These are phyloP conservation scores for Borovskyia barvae DNA, from an alignment of 208 protist genomes.

Conservation along the genomic window DNA sequence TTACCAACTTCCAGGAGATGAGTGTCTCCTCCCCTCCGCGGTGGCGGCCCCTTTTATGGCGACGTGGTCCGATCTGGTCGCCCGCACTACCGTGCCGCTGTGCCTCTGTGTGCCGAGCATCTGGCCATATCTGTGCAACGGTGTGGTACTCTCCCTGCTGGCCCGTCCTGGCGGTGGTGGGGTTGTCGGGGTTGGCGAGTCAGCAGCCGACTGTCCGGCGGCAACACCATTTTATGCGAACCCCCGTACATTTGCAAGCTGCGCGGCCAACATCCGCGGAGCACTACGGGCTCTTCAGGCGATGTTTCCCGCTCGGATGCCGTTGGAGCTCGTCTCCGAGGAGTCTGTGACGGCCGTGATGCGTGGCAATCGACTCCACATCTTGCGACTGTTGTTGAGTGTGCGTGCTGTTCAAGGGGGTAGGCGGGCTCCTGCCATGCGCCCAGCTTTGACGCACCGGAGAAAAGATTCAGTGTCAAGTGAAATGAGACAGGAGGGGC, in stretches of 20 bases:
- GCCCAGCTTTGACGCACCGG: too few species aligned
- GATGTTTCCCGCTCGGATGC: neutral
- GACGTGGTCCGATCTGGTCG: conserved; percentile 17
- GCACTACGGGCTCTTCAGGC: conserved; percentile 34
- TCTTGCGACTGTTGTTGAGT: conserved; percentile 41
- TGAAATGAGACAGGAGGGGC: too few species aligned
- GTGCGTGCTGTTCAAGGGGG: too few species aligned
- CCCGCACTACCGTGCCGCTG: conserved; percentile 19
- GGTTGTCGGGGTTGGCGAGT: neutral
- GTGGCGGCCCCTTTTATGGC: conserved; percentile 56
- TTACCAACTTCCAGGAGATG: conserved; percentile 59
- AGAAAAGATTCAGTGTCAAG: too few species aligned
- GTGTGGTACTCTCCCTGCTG: conserved; percentile 49
- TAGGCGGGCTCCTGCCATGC: too few species aligned
- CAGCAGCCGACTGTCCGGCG: neutral
- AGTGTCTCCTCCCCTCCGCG: conserved; percentile 49
- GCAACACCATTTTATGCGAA: conserved; percentile 32
- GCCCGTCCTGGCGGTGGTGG: conserved; percentile 32
- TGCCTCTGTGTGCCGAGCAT: conserved; percentile 66
- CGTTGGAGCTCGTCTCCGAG: conserved; percentile 5
- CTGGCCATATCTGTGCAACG: conserved; percentile 80
- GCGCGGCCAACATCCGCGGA: conserved; percentile 47
- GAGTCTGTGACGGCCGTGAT: conserved; percentile 33
- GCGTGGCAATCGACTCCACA: conserved; percentile 41
- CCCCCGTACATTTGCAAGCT: conserved; percentile 48